Evolutionary conservation across 768 basidiomycete genomes (phyloP), one percentile per base, ranked within the genome.

Genomic region (Pulveroboletus sp.): DNA sequence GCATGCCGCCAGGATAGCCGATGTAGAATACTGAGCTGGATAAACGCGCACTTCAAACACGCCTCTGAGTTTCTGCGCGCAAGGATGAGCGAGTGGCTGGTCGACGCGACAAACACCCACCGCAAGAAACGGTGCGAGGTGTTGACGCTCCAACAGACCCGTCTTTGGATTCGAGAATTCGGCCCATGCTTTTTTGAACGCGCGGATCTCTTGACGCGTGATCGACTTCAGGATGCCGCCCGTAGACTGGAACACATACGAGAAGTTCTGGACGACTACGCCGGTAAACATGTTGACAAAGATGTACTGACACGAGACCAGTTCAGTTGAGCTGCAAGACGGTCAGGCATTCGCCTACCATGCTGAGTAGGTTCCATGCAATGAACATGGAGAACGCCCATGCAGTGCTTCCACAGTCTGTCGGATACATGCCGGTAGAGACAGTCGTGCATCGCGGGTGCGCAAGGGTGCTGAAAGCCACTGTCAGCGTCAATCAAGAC

Each of bases 241-340:
- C 10, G 88, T 84, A 27, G 85, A 78, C 69, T 94, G 91, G 71
- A 93, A 95, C 8, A 96, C 90, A 66, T 94, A 96, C 17, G 91
- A 90, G 69, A 98, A 97, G 63, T 86, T 93, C 68, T 97, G 87
- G 57, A 95, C 93, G 46, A 95, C 86, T 53, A 94, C 89, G 87
- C 89, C 91, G 69, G 91, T 93, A 66, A 94, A 94, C 84, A 96
- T 83, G 70, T 95, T 96, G 55, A 89, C 80, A 67, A 97, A 93
- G 60, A 97, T 93, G 67, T 93, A 96, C 93, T 94, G 27, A 12
- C 6, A 29, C n/a, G n/a, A n/a, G n/a, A n/a, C n/a, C n/a, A n/a
- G n/a, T n/a, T n/a, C n/a, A n/a, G n/a, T n/a, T n/a, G n/a, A n/a
- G n/a, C n/a, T n/a, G n/a, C n/a, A n/a, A n/a, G n/a, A n/a, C n/a